phyloP scores from a whole-genome alignment of 2,329 filamentous ascomycete species.

The Sclerotinia glacialis region DNA sequence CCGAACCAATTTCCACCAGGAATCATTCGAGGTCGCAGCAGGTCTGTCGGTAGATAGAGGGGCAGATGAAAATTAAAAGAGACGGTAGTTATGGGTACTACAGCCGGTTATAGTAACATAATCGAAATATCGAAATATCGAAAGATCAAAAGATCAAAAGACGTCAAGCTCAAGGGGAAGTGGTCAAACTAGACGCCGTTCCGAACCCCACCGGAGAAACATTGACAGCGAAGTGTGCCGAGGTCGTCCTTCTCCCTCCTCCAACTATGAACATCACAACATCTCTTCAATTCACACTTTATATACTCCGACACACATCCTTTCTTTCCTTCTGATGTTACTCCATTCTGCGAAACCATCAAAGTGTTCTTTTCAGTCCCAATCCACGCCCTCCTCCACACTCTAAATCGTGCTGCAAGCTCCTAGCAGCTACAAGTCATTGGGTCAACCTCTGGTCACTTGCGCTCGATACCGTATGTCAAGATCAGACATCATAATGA shows the following conservation, averaged over 20 bases:
- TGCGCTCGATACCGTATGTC: background rate
- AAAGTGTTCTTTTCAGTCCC: background rate
- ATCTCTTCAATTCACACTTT: background rate
- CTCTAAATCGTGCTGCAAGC: background rate
- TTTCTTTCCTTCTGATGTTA: background rate
- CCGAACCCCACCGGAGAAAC: background rate
- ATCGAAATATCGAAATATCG: background rate
- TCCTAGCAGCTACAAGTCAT: background rate
- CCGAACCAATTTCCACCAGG: no score
- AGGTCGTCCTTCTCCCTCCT: background rate
- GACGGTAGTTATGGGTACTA: background rate
- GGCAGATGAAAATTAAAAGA: background rate
- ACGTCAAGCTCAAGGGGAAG: background rate
- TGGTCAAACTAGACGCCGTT: background rate
- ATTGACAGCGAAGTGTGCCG: background rate
- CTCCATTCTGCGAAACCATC: background rate
- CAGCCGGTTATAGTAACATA: background rate
- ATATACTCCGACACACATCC: background rate
- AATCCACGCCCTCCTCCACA: background rate
- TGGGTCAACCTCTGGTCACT: fast-evolving
- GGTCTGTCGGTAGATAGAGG: conserved; percentile 4
- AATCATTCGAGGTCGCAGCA: background rate
- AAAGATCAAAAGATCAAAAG: no score
- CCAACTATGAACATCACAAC: background rate
- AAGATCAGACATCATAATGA: background rate